Evolutionary conservation across 257 asterid genomes (phyloP), one percentile per base, ranked within the genome.

Genomic region (Solanum boliviense): DNA sequence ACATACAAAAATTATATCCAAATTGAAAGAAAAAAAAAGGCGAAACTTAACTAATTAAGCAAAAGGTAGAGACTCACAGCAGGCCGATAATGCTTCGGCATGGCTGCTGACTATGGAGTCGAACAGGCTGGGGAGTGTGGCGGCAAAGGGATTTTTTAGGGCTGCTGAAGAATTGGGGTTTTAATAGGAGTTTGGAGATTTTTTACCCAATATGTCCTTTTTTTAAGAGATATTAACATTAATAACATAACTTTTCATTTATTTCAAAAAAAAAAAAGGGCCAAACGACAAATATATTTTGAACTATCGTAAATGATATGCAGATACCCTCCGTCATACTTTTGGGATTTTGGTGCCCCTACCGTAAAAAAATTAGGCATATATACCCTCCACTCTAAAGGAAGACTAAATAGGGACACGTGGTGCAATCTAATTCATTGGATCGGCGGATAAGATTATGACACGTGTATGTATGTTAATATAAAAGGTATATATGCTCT

Each of bases 51-150:
- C 15, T 35, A 35, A 25, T 10, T 46, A 48, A 83, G 7, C 85
- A 56, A 38, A 34, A 3, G 6, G 44, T 23, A 13, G 12, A 71
- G 87, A 86, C 88, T 88, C 62, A 88, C 94, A 70, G 93, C 84
- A 76, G 92, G 91, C 67, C 94, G 86, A 90, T 90, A 91, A 83
- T 92, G 93, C 91, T 91, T 91, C 83, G 94, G 94, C 94, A 92
- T 92, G 83, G 89, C 86, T 85, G n/a, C 44, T 4, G 86, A 13
- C 23, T 41, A 3, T 4, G 16, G 82, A 34, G n/a, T 15, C 41
- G 41, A 72, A 20, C 16, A 32, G 13, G 41, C 39, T 11, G 20
- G 13, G 41, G 78, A 31, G n/a, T 72, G 15, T 32, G 15, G 79
- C 83, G 52, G 83, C 52, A 35, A 74, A 34, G 16, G 48, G 20